These are phyloP conservation scores for Trichophyton mentagrophytes DNA, from an alignment of 2,329 filamentous ascomycete genomes.

Conservation along the genomic window DNA sequence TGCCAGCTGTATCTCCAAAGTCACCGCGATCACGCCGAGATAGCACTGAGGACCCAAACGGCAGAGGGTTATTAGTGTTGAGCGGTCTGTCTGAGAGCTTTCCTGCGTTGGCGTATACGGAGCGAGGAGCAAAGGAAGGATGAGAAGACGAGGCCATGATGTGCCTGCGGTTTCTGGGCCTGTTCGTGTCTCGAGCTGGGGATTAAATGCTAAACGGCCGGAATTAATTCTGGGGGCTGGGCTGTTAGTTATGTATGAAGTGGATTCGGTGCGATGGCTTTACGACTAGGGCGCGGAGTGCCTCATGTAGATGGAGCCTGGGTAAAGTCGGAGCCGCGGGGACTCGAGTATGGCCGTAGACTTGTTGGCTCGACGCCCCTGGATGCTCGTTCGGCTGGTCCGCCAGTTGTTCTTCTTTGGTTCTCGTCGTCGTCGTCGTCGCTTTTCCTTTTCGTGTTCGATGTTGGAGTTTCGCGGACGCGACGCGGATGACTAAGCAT, in stretches of 20 bases:
- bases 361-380: neutral
- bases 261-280: neutral
- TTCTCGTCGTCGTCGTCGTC: neutral
- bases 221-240: slow-evolving; percentile 3
- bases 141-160: slow-evolving; percentile 37
- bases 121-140: slow-evolving; percentile 43
- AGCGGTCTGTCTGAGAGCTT: slow-evolving; percentile 40
- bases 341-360: neutral
- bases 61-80: slow-evolving; percentile 23
- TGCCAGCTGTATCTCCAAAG: slow-evolving; percentile 14
- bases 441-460: neutral
- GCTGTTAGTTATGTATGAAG: neutral
- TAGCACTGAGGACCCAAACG: slow-evolving; percentile 34
- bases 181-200: neutral
- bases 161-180: slow-evolving; percentile 13
- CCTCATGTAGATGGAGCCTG: neutral
- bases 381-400: neutral
- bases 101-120: slow-evolving; percentile 38
- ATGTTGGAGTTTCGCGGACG: neutral
- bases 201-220: neutral
- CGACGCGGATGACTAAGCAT: neutral
- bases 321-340: neutral
- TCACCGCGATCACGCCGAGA: slow-evolving; percentile 23
- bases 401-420: neutral
- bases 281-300: neutral